A percentile compares a stretch with the other conserved stretches of the same genome.
Evolutionary conservation across 1,284 basidiomycete species (phyloP).

Genomic region (Pulveroboletus sp.): DNA sequence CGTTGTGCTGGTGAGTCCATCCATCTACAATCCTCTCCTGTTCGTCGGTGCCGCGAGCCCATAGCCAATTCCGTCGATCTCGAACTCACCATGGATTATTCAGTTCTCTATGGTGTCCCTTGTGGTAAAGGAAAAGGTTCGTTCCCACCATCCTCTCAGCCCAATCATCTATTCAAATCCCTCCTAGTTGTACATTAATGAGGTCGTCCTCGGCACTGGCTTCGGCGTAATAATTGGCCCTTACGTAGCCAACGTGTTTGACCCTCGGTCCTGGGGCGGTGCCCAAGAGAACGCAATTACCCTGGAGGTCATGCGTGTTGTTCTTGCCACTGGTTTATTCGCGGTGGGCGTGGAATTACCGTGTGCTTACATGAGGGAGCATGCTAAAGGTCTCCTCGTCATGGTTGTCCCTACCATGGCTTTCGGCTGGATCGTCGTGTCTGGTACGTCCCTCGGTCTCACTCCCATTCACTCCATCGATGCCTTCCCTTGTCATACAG

Average conservation of each 20-base stretch:
- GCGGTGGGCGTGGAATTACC: constrained; percentile 75
- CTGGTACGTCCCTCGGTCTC: constrained; percentile 37
- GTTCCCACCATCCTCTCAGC: constrained; percentile 1
- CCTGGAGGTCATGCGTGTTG: constrained; percentile 72
- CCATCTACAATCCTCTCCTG: not conserved
- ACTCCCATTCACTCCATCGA: not conserved
- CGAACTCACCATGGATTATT: constrained; percentile 2
- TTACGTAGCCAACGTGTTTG: constrained; percentile 69
- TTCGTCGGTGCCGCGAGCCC: not conserved
- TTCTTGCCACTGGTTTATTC: constrained; percentile 68
- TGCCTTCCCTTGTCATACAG: constrained; percentile 26
- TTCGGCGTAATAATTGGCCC: constrained; percentile 78
- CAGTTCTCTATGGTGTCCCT: constrained; percentile 82
- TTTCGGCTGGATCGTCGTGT: constrained; percentile 68
- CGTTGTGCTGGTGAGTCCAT: constrained; percentile 52
- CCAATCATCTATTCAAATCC: not conserved
- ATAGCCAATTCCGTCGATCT: not conserved
- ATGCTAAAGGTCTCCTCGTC: constrained; percentile 53
- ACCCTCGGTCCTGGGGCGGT: constrained; percentile 78
- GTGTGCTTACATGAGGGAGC: constrained; percentile 58
- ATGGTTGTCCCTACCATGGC: constrained; percentile 80
- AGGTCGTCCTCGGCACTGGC: constrained; percentile 86
- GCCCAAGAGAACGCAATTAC: constrained; percentile 55
- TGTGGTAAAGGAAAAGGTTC: constrained; percentile 76
- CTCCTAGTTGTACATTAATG: constrained; percentile 77